Conservation (phyloP, 1,284 basidiomycete species). For the Trametes polyzona region DNA sequence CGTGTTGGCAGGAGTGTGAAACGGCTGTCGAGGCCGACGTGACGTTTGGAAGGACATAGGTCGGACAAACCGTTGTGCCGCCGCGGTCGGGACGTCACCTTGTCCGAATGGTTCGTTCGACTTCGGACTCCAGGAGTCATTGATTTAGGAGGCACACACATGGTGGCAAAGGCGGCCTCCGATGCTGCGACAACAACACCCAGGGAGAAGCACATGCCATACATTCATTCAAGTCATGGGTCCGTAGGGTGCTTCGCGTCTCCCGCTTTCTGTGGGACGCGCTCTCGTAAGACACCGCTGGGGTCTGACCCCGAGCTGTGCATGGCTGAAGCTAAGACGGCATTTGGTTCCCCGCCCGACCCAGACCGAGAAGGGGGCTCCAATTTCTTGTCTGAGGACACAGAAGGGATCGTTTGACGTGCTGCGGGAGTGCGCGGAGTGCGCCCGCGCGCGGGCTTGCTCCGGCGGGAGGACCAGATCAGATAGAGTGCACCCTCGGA, state of each 20-base stretch:
- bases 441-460: slow-evolving; percentile 18
- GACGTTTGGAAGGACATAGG: too few species aligned
- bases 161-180: too few species aligned
- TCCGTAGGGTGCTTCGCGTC: neutral
- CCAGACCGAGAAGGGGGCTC: neutral
- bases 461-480: slow-evolving; percentile 65
- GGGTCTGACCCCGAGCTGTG: neutral
- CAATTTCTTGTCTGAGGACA: slow-evolving; percentile 18
- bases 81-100: too few species aligned
- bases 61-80: too few species aligned
- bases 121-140: too few species aligned
- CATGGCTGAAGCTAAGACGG: slow-evolving; percentile 3
- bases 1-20: too few species aligned
- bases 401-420: too few species aligned
- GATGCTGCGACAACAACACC: too few species aligned
- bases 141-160: too few species aligned
- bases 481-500: slow-evolving; percentile 71
- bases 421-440: neutral
- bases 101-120: too few species aligned
- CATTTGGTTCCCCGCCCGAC: neutral
- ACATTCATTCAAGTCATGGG: neutral
- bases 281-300: neutral
- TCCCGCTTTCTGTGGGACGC: neutral
- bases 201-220: neutral
- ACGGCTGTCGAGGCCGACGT: too few species aligned